Base-by-base conservation (phyloP, 768 basidiomycete genomes). In the Galerina marginata region DNA sequence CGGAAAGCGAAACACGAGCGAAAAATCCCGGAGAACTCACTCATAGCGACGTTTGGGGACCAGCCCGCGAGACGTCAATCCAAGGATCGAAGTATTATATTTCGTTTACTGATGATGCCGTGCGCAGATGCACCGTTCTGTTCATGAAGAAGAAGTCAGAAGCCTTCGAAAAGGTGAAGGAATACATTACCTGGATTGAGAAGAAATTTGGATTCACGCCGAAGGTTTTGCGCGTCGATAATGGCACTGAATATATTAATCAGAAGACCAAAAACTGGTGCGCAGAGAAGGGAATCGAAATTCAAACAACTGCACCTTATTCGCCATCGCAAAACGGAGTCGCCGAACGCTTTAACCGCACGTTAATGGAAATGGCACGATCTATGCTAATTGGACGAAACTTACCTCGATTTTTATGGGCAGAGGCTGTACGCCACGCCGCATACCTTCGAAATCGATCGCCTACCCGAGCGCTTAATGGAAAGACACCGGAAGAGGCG, bases 11-110 rank as follows among this genome's bases (percentile, higher is more conserved):
- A 63, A 60, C 48, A 64, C 59, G 61, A 59, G 63, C 55, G 12
- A 25, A 66, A 3, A 46, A 14, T 14, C 57, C 68, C 16, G 66
- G 69, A n/a, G 68, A 71, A 47, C 26, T 65, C 2, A 49, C 59
- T 16, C 58, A 65, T 50, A 48, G 45, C 4, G 71, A 77, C 59
- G 61, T 77, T 0, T 77, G 73, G 72, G 73, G 75, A 37, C 71
- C 71, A 1, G 65, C 68, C 0, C 63, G 55, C 6, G 62, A 58
- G 2, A 29, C 37, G 9, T 71, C 71, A 3, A 69, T 70, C 10
- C 37, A 65, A 20, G 61, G 64, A 6, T 65, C 53, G 29, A 56
- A 60, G n/a, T 76, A 74, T 56, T 69, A 65, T 44, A 62, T 72
- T 48, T 60, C 67, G 0, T 72, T 75, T 49, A 72, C 42, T 12